Conservation (phyloP, 1,139 yeast genomes). For the Yamadazyma triangularis region DNA sequence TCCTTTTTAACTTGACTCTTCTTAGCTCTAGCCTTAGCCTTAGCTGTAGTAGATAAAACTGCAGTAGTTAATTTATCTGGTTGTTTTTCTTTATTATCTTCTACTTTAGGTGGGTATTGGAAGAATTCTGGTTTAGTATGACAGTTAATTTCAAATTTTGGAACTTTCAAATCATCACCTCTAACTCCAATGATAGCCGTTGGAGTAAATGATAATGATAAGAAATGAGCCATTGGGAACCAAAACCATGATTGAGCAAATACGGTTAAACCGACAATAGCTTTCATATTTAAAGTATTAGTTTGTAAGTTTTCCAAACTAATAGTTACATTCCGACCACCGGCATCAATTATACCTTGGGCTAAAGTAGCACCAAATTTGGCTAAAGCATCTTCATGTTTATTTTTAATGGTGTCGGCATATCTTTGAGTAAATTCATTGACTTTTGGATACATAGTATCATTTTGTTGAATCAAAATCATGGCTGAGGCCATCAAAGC, state of each 20-base stretch:
- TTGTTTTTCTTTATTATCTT: slow-evolving; percentile 74
- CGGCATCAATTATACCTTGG: slow-evolving; percentile 97
- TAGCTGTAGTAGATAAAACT: slow-evolving; percentile 86
- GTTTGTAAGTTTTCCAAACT: slow-evolving; percentile 87
- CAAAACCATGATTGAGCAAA: slow-evolving; percentile 97
- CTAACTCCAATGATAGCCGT: slow-evolving; percentile 87
- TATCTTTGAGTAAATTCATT: slow-evolving; percentile 69
- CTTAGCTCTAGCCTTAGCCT: slow-evolving; percentile 89
- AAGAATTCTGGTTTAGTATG: slow-evolving; percentile 77
- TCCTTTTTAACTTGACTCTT: slow-evolving; percentile 59
- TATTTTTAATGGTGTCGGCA: slow-evolving; percentile 72
- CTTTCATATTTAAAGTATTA: slow-evolving; percentile 83
- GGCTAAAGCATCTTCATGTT: slow-evolving; percentile 95
- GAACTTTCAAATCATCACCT: slow-evolving; percentile 76
- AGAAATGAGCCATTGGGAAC: slow-evolving; percentile 95
- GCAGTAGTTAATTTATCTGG: slow-evolving; percentile 92
- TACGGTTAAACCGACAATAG: slow-evolving; percentile 87
- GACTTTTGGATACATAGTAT: slow-evolving; percentile 75
- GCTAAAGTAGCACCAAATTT: slow-evolving; percentile 97
- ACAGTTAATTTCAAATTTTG: slow-evolving; percentile 77
- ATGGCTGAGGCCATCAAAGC: slow-evolving; percentile 90
- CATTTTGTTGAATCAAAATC: slow-evolving; percentile 93
- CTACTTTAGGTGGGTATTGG: slow-evolving; percentile 87
- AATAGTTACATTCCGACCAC: slow-evolving; percentile 97
- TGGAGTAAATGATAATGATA: slow-evolving; percentile 88